A percentile compares a stretch with the other conserved stretches of the same genome.
phyloP scores from a whole-genome alignment of 345 rosid genomes.

The Moricandia arvensis region DNA sequence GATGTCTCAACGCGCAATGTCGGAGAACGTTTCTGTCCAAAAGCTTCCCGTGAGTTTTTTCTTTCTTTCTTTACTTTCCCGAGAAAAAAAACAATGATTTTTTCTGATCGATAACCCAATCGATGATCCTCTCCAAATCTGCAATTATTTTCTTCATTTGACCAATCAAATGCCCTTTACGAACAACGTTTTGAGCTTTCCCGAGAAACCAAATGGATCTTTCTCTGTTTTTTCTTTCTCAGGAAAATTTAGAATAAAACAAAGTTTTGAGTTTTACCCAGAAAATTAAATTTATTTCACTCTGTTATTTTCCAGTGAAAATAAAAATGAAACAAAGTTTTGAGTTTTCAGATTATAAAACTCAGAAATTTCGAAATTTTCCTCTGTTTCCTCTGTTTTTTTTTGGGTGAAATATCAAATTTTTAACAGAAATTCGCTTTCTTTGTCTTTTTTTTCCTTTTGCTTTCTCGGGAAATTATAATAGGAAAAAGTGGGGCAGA shows the following conservation, averaged over 20 bases:
- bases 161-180: constrained; percentile 8
- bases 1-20: constrained; percentile 57
- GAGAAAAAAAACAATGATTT: neutral
- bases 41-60: constrained; percentile 48
- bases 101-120: neutral
- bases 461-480: constrained; percentile 3
- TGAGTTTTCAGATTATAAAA: neutral
- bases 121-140: neutral
- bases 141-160: too few species aligned
- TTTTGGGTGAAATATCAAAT: constrained; percentile 16
- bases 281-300: neutral
- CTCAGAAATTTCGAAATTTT: neutral
- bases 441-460: neutral
- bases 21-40: constrained; percentile 44
- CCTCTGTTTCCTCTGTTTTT: neutral
- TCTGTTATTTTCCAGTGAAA: constrained; percentile 27
- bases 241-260: neutral
- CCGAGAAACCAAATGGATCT: neutral
- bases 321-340: neutral
- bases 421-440: constrained; percentile 14
- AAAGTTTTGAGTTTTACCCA: neutral
- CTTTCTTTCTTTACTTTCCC: constrained; percentile 23
- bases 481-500: constrained; percentile 6
- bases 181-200: too few species aligned
- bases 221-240: neutral